Evolutionary conservation across 2,329 filamentous ascomycete genomes (phyloP), one percentile per base, ranked within the genome.

Genomic region (Diplodia sapinea): DNA sequence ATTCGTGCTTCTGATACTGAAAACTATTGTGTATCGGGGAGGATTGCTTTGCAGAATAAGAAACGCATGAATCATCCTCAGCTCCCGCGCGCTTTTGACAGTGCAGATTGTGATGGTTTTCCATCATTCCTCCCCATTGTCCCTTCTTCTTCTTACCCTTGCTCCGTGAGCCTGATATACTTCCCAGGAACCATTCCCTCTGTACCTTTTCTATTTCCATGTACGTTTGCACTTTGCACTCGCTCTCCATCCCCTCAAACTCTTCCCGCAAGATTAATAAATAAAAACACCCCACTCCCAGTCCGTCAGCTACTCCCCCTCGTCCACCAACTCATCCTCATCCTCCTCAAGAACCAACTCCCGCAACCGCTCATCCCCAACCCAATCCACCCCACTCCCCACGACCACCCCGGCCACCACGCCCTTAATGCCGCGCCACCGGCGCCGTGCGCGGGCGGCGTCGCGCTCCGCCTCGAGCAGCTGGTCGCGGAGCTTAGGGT

Each of bases 331-430:
- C 13, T 59, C 64, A 4, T 85, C 79, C 57, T 80, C 81, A 63
- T 89, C 87, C 12, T 92, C 92, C 12, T 92, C 92, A 69, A 96
- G 82, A 31, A 96, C 92, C 69, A 94, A 83, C 62, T 87, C 86
- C 68, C 86, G 83, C 69, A 96, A 80, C 68, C 6, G 83, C 63
- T 88, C 84, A 77, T 96, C 88, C 50, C 85, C 82, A 13, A 87
- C 88, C 93, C 93, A 96, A 74, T 96, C 89, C 65, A 95, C 83
- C 56, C 93, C 93, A 77, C 92, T 96, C 3, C 91, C 92, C 5
- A 88, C 91, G 56, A 96, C 86, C 66, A 93, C 85, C 20, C 90
- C 92, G 73, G 90, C 91, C n/a, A 91, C 85, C 51, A 93, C 87
- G 29, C 87, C 91, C 80, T 94, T 95, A 77, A 94, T 86, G 23